Base-by-base conservation (phyloP, 768 basidiomycete genomes). In the Panaeolus papilionaceus region DNA sequence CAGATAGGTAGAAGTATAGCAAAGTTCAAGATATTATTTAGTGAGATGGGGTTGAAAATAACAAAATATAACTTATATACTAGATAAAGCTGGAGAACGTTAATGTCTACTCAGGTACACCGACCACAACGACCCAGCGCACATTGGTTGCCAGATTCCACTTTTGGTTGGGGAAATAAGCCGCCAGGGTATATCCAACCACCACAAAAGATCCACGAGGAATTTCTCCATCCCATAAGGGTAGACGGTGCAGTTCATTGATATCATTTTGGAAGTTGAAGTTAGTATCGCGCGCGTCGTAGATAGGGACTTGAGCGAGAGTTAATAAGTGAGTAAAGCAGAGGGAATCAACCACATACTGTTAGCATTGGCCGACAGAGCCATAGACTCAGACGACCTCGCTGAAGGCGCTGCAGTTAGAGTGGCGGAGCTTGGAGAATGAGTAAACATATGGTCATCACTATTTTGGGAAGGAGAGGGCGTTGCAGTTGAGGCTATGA, bases 141-240 rank as follows among this genome's bases (percentile, higher is more conserved):
- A 68, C 37, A 39, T 68, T 68, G 8, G 39, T 38, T 1, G 49
- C 39, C 2, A 68, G 33, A 61, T 64, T 61, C 67, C 67, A 68
- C 14, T 37, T 33, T 9, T 64, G 33, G 20, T 61, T 62, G 11
- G 67, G 23, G 2, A 18, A 5, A 47, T 58, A 68, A 23, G 33
- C 63, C 4, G 64, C 37, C 0, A 61, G 28, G 1, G 67, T 68
- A 33, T 68, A 68, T 0, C 64, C 67, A 0, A 68, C 67, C 0
- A 68, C 61, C 1, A 64, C 67, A 26, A 68, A 68, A 0, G 67
- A 64, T 1, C 64, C 64, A 3, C 44, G 9, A 2, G 67, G 67
- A 39, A 68, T 65, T 39, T 68, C 67, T 2, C 58, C 64, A 23
- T 45, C 40, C 49, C 37, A 65, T 0, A 20, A 26, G 8, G 64